Conservation (phyloP, 768 basidiomycete genomes). For the Lentinula detonsa region DNA sequence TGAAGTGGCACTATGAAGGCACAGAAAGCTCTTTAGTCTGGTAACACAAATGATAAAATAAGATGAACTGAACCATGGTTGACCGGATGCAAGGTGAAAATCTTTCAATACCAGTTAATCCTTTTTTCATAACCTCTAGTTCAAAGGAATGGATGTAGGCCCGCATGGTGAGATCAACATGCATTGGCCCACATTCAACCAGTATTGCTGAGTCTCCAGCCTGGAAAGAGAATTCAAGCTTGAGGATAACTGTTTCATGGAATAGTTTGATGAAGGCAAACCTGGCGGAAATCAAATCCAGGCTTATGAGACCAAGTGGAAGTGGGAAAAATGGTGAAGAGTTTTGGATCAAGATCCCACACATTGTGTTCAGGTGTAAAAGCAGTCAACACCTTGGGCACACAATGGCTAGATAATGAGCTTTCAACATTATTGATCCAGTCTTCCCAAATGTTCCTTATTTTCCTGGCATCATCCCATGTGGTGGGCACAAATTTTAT, state of each 20-base stretch:
- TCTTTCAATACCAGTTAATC: constrained; percentile 29
- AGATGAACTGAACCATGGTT: constrained; percentile 38
- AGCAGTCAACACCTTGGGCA: not conserved
- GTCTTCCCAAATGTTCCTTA: constrained; percentile 11
- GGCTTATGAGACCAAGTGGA: constrained; percentile 15
- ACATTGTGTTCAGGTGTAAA: not conserved
- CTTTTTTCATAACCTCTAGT: constrained; percentile 23
- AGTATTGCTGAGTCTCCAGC: constrained; percentile 62
- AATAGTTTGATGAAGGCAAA: constrained; percentile 13
- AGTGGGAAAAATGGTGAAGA: constrained; percentile 21
- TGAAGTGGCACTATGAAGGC: constrained; percentile 38
- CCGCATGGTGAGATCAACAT: constrained; percentile 44
- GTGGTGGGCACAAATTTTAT: constrained; percentile 48
- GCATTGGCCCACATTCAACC: constrained; percentile 55
- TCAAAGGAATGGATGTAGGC: constrained; percentile 57
- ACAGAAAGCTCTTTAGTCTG: not conserved
- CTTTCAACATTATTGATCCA: not conserved
- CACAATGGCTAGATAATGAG: not conserved
- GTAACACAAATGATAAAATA: not conserved
- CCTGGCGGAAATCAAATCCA: constrained; percentile 48
- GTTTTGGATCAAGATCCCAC: constrained; percentile 25
- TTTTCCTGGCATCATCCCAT: constrained; percentile 29
- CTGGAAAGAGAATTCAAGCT: constrained; percentile 17
- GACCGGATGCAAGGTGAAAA: constrained; percentile 51
- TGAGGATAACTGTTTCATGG: not conserved